Percentiles rank a stretch among this genome's conserved stretches.
These are phyloP conservation scores for Neofusicoccum parvum DNA, from an alignment of 2,329 filamentous ascomycete genomes.

Conservation along the genomic window DNA sequence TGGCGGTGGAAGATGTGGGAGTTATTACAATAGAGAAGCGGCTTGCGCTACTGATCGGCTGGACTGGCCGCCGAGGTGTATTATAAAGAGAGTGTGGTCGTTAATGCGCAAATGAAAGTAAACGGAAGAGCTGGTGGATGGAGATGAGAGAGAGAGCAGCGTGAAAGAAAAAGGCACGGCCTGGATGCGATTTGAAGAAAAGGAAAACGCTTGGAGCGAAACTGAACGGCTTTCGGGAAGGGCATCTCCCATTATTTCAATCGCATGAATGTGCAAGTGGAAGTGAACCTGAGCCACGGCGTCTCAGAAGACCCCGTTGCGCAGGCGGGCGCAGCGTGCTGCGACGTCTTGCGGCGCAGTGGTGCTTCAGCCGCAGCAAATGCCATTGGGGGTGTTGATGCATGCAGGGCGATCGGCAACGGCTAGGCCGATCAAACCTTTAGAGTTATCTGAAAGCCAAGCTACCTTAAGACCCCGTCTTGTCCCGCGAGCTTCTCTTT, in stretches of 20 bases:
- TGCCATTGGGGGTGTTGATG: conserved; percentile 3
- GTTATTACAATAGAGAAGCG: neutral
- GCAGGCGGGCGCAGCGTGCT: neutral
- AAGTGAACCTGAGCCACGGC: neutral
- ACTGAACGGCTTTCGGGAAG: conserved; percentile 14
- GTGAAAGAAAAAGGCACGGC: neutral
- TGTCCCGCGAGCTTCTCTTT: neutral
- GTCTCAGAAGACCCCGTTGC: neutral
- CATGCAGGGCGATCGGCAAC: neutral
- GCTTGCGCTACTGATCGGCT: conserved; percentile 8
- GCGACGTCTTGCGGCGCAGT: conserved; percentile 12
- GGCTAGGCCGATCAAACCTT: conserved; percentile 4
- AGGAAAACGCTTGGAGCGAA: conserved; percentile 8
- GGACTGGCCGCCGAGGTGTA: conserved; percentile 4
- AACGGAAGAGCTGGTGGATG: neutral
- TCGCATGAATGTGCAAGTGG: conserved; percentile 4
- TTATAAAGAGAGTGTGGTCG: conserved; percentile 5
- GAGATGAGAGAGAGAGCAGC: neutral
- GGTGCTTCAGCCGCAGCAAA: conserved; percentile 12
- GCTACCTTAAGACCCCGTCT: neutral
- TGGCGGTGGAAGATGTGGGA: neutral
- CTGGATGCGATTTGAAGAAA: neutral
- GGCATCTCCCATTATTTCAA: conserved; percentile 3
- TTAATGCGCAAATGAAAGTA: conserved; percentile 1
- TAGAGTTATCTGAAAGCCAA: conserved; percentile 18